Conservation (phyloP, 169 alveolate genomes). For the Blepharisma undulans region DNA sequence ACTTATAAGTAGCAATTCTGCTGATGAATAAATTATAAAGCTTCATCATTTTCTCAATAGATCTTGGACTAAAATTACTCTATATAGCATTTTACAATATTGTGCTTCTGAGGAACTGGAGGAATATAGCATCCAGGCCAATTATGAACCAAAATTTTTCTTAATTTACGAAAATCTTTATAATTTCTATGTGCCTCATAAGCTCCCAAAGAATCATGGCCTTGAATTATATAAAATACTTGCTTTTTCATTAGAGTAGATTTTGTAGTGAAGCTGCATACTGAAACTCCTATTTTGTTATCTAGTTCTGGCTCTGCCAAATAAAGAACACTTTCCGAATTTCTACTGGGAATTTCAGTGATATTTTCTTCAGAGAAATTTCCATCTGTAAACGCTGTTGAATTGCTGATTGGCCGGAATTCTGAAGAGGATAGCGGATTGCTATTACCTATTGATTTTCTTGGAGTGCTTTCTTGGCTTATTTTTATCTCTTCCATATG, state of each 20-base stretch:
- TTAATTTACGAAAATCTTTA: neutral
- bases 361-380: neutral
- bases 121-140: conserved; percentile 40
- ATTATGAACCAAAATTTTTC: neutral
- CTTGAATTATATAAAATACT: neutral
- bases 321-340: neutral
- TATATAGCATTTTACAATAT: neutral
- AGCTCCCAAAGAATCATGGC: neutral
- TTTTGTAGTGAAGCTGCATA: neutral
- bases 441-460: neutral
- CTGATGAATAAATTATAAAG: neutral
- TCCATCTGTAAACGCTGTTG: neutral
- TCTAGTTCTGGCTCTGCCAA: neutral
- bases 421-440: neutral
- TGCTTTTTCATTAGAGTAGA: neutral
- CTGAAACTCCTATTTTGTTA: neutral
- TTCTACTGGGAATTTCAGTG: neutral
- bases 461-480: neutral
- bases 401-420: neutral
- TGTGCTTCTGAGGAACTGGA: neutral
- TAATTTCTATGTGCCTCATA: neutral
- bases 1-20: neutral
- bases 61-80: neutral
- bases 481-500: neutral
- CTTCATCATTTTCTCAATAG: neutral